Evolutionary conservation across 805 yeast genomes (phyloP), one percentile per base, ranked within the genome.

Genomic region (Nakazawaea wickerhamii): DNA sequence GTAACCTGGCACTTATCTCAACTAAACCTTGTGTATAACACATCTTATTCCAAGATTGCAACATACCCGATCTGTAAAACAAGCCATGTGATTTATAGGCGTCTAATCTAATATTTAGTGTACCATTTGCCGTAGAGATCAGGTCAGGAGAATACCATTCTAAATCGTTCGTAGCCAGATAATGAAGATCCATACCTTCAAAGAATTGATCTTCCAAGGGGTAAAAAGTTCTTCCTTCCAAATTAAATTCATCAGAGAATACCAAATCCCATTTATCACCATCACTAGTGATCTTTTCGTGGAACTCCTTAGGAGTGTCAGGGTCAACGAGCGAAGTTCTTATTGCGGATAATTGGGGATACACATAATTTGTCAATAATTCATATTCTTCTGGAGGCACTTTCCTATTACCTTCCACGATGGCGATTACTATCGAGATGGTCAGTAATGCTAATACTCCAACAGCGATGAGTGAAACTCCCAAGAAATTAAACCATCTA

Each of bases 121-220:
- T 67, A 40, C 95, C 95, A 49, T 80, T 73, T 5, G 59, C 67
- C 0, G 95, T 87, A 15, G 77, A 70, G 2, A 69, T 73, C 2
- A 93, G 93, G 57, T 85, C 93, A 2, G 95, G 95, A 43, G 75
- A 77, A 59, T 86, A 86, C 95, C 95, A 86, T 64, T 87, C 95
- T 58, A 84, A 68, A 64, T 87, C 95, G 37, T 73, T 62, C 2
- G 95, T 87, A 21, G 93, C 91, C 39, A 71, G 84, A 59, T 86
- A 87, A 58, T 84, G 77, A 30, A 87, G 53, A 59, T 85, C 84
- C 4, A 77, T 81, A 4, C 84, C 93, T 26, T 80, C 71, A 79
- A 87, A 87, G 55, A 81, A 84, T 58, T 84, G 95, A 57, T 86
- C 95, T 54, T 85, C 93, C 20, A 84, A 87, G 3, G 73, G 77